Base-by-base conservation (phyloP, 179 eudicot genomes). In the Dionaea muscipula region DNA sequence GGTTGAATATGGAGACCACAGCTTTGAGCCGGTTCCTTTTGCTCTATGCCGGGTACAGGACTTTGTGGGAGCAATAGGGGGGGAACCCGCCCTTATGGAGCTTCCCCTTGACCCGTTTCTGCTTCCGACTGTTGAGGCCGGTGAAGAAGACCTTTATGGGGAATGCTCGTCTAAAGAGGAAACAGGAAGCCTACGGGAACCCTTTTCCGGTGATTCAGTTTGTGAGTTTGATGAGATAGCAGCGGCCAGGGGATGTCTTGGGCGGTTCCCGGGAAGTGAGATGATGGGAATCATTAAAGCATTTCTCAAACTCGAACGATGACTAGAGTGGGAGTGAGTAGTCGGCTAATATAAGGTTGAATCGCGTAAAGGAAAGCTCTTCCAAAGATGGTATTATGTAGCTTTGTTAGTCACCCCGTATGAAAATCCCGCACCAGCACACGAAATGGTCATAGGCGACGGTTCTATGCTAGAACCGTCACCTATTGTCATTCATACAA, bases 1-100 rank as follows among this genome's bases (percentile, higher is more conserved):
- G 0, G 95, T 90, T 21, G 97, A 90, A 27, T 90, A 86, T 46
- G 97, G 97, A 1, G 97, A 90, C 77, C 97, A 90, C 78, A 90
- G 98, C 76, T 87, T 84, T 41, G 94, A 91, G 74, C 91, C 95
- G 0, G 95, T 91, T 24, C 98, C 98, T 18, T 87, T 91, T 58
- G 37, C 95, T 14, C 31, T 91, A 17, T 91, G 95, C 51, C 77
- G 75, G 39, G 76, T 91, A 57, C 65, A 74, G 64, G 98, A 91
- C 78, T 91, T 76, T 56, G 91, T 91, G 50, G 79, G 73, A 37
- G 98, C 98, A 27, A 65, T 75, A 27, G 98, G 98, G 9, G 95
- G 97, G 27, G 84, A 81, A 19, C 53, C 78, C 2, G 52, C 60
- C 11, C 52, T 87, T 21, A 47, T 62, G 60, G 77, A 66, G 66